Percentiles rank a stretch among this genome's conserved stretches.
phyloP scores from a whole-genome alignment of 2,329 filamentous ascomycete species.

The Nannizzia gypsea region DNA sequence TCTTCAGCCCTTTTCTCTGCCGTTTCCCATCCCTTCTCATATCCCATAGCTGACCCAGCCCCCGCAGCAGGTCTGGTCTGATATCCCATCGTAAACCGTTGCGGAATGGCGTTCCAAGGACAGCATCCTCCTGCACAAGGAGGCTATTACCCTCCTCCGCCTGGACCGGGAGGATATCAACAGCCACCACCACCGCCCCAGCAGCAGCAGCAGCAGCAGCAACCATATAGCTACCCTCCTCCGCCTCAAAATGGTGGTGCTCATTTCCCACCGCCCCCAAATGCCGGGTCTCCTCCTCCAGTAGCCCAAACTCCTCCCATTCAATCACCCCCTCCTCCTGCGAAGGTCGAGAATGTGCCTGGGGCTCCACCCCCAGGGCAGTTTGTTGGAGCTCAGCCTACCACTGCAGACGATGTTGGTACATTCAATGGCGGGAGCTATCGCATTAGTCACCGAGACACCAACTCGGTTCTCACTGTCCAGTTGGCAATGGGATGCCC shows the following conservation, averaged over 20 bases:
- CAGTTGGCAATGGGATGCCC: constrained; percentile 86
- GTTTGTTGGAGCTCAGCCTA: constrained; percentile 52
- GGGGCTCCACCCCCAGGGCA: constrained; percentile 40
- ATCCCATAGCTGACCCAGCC: background rate
- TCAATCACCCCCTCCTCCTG: constrained; percentile 11
- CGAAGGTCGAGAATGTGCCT: constrained; percentile 22
- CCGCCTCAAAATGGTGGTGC: constrained; percentile 7
- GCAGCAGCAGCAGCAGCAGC: constrained; percentile 12
- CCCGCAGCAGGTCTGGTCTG: background rate
- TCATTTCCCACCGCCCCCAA: constrained; percentile 15
- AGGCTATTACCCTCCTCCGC: constrained; percentile 1
- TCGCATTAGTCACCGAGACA: constrained; percentile 81
- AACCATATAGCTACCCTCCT: constrained; percentile 3
- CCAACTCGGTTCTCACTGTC: constrained; percentile 77
- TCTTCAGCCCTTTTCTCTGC: background rate
- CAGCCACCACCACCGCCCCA: constrained; percentile 17
- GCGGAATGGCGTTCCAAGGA: background rate
- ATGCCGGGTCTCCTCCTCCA: constrained; percentile 13
- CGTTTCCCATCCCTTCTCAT: background rate
- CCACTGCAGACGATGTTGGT: constrained; percentile 72
- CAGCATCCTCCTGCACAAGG: background rate
- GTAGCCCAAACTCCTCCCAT: constrained; percentile 16
- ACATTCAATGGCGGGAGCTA: constrained; percentile 95
- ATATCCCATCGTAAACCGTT: background rate
- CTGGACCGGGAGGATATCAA: constrained; percentile 7